phyloP scores from a whole-genome alignment of 768 basidiomycete species.

The Suillus lakei region DNA sequence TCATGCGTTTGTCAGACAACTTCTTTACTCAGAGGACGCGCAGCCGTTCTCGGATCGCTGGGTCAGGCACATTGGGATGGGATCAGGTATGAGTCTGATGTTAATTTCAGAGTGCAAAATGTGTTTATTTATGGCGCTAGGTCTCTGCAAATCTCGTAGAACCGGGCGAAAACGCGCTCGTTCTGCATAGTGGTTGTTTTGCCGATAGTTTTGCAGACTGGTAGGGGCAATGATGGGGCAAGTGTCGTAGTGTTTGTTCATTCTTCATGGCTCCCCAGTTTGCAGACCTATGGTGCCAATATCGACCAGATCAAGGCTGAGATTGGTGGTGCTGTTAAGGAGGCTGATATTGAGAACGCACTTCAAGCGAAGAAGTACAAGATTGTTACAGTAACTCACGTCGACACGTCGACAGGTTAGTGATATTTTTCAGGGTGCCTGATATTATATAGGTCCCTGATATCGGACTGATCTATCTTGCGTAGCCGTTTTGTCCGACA shows the following conservation, averaged over 20 bases:
- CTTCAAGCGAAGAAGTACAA: slow-evolving; percentile 85
- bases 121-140: slow-evolving; percentile 39
- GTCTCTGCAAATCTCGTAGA: slow-evolving; percentile 92
- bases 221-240: slow-evolving; percentile 41
- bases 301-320: slow-evolving; percentile 87
- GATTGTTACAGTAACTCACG: slow-evolving; percentile 91
- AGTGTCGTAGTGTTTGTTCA: neutral
- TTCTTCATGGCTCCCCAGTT: slow-evolving; percentile 43
- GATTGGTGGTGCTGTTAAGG: slow-evolving; percentile 77
- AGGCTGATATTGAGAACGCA: slow-evolving; percentile 64
- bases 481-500: slow-evolving; percentile 83
- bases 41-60: slow-evolving; percentile 95
- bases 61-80: slow-evolving; percentile 96
- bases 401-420: slow-evolving; percentile 85
- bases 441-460: neutral
- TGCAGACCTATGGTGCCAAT: slow-evolving; percentile 86
- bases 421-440: slow-evolving; percentile 10
- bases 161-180: slow-evolving; percentile 75
- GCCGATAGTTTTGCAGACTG: slow-evolving; percentile 90
- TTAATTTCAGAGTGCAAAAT: neutral
- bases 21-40: slow-evolving; percentile 75
- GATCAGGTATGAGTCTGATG: slow-evolving; percentile 66
- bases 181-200: slow-evolving; percentile 92
- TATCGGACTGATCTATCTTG: slow-evolving; percentile 10
- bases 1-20: slow-evolving; percentile 50